Conservation (phyloP, 192 early-diverging fungal genomes). For the Martensiomyces pterosporus region DNA sequence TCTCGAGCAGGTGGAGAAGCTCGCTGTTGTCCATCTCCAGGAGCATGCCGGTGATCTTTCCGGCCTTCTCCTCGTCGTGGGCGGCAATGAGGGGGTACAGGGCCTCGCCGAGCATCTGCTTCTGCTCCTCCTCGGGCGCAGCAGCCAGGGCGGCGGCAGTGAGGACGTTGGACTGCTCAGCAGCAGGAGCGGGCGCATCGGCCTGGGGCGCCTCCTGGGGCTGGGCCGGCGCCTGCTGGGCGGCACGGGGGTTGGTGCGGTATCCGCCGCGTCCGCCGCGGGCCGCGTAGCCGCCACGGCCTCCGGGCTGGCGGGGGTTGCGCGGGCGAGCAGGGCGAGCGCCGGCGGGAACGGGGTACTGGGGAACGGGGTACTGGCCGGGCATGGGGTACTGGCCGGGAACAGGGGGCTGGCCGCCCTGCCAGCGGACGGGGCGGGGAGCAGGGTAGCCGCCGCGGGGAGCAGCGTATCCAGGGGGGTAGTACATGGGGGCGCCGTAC, state of each 20-base stretch:
- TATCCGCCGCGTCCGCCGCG: slow-evolving; percentile 48
- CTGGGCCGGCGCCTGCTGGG: slow-evolving; percentile 36
- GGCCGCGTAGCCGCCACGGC: slow-evolving; percentile 45
- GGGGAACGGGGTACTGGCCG: slow-evolving; percentile 20
- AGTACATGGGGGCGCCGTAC: slow-evolving; percentile 61
- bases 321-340: slow-evolving; percentile 43
- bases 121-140: slow-evolving; percentile 82
- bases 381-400: slow-evolving; percentile 50
- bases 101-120: slow-evolving; percentile 94
- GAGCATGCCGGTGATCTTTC: slow-evolving; percentile 99
- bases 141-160: slow-evolving; percentile 77
- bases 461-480: slow-evolving; percentile 53
- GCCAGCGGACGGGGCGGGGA: slow-evolving; percentile 55
- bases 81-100: slow-evolving; percentile 83
- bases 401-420: slow-evolving; percentile 47
- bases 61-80: slow-evolving; percentile 68
- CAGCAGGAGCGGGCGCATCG: slow-evolving; percentile 28
- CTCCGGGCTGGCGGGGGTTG: slow-evolving; percentile 49
- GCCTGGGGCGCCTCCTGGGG: slow-evolving; percentile 33
- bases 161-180: slow-evolving; percentile 46
- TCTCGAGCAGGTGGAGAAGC: slow-evolving; percentile 84
- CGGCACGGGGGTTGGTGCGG: slow-evolving; percentile 41
- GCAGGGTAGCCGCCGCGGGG: slow-evolving; percentile 54
- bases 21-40: slow-evolving; percentile 98
- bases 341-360: slow-evolving; percentile 20